Conservation (phyloP, 169 alveolate species). For the Besnoitia besnoiti region DNA sequence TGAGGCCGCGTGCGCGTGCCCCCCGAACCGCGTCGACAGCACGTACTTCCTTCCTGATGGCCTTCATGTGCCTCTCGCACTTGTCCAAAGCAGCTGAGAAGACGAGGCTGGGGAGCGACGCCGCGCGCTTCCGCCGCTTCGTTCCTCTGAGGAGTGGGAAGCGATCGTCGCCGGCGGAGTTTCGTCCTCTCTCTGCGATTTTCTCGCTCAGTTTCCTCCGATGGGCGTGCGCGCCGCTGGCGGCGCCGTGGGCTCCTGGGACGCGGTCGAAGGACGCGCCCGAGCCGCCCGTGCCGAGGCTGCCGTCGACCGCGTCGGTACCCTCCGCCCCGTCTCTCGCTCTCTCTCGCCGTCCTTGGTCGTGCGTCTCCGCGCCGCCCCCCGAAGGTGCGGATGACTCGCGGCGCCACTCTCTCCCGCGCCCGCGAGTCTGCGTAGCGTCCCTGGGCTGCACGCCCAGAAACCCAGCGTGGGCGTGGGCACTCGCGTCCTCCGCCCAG, state of each 20-base stretch:
- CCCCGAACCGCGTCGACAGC: no score
- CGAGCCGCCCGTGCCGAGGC: neutral
- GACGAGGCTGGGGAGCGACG: slow-evolving; percentile 64
- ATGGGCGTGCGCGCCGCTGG: neutral
- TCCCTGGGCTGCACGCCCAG: no score
- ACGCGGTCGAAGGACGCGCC: neutral
- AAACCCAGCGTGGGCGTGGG: no score
- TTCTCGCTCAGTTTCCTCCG: neutral
- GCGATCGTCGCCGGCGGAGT: neutral
- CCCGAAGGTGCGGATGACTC: no score
- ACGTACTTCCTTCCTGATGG: slow-evolving; percentile 58
- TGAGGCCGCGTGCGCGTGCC: no score
- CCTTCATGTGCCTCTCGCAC: slow-evolving; percentile 57
- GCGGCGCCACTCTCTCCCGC: no score
- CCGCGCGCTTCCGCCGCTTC: neutral
- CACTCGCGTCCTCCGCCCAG: no score
- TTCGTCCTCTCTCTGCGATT: neutral
- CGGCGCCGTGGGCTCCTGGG: neutral
- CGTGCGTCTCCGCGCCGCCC: no score
- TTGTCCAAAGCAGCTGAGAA: slow-evolving; percentile 66
- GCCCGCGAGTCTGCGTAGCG: no score
- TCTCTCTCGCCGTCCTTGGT: neutral
- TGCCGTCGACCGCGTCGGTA: neutral
- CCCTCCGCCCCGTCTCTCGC: neutral
- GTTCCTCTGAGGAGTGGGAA: neutral